Percentiles rank a stretch among this genome's conserved stretches.
Evolutionary conservation across 1,284 basidiomycete genomes (phyloP).

Genomic region (Rhodotorula sp.): DNA sequence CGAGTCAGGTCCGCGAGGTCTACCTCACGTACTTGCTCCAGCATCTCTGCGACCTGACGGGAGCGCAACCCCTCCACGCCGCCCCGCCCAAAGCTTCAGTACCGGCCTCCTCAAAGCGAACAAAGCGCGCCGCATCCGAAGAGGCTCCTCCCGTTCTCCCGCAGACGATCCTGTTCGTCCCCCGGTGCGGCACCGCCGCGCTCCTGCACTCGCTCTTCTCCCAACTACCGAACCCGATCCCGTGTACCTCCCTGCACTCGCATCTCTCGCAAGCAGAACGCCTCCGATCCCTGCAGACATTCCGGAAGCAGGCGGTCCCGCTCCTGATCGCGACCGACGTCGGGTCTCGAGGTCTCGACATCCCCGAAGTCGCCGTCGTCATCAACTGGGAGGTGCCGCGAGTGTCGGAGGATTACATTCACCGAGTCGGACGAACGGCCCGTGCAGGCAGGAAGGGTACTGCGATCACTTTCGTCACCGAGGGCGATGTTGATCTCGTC

Average conservation of each 20-base stretch:
- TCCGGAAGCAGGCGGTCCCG: conserved; percentile 81
- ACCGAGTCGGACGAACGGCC: conserved; percentile 75
- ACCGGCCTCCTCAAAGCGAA: conserved; percentile 2
- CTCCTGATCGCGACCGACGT: conserved; percentile 93
- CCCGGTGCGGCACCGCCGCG: conserved; percentile 80
- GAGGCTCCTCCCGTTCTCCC: conserved; percentile 59
- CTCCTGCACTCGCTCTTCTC: conserved; percentile 66
- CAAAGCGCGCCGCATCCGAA: conserved; percentile 47
- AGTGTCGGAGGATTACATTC: conserved; percentile 66
- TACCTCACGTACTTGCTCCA: conserved; percentile 89
- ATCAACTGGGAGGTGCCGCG: conserved; percentile 97
- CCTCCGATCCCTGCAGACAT: conserved; percentile 76
- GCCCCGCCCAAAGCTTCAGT: background rate
- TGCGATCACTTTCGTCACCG: conserved; percentile 91
- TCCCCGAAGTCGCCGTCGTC: conserved; percentile 95
- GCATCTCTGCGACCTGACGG: conserved; percentile 56
- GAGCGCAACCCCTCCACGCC: conserved; percentile 37
- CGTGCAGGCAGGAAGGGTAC: conserved; percentile 86
- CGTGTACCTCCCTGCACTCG: conserved; percentile 87
- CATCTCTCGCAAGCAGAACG: conserved; percentile 87
- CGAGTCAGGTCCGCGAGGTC: conserved; percentile 88
- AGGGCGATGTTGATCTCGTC: conserved; percentile 83
- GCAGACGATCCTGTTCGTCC: conserved; percentile 93
- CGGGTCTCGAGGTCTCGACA: conserved; percentile 91
- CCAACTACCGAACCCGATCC: conserved; percentile 67